Evolutionary conservation across 2,329 filamentous ascomycete genomes (phyloP), one percentile per base, ranked within the genome.

Genomic region (Talaromyces sp.): DNA sequence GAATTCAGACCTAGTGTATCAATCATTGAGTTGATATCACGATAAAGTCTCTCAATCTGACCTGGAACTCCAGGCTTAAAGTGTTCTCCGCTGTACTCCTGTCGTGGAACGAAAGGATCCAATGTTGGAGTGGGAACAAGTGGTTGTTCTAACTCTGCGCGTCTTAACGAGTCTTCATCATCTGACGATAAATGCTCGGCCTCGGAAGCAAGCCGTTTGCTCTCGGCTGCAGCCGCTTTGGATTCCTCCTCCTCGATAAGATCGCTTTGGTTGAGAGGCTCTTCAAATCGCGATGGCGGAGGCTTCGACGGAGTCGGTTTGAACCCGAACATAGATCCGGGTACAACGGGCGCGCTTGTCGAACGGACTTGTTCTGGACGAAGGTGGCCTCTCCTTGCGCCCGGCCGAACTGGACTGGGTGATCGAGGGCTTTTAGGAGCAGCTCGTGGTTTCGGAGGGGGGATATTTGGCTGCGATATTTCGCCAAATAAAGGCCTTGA

Each of bases 1-100:
- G 91, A 87, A 74, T 98, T 98, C 59, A 97, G 84, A 10, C 94
- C 94, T 47, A 98, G 81, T 0, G 91, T 94, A 71, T 97, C 92
- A 50, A 99, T 88, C 95, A 98, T 99, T 13, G 91, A 91, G 76
- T 83, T 83, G 67, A 82, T 82, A 65, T 83, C 82, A 13, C 81
- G 79, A 67, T 82, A 83, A 2, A 83, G 70, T 60, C 77, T 74
- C 70, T 83, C 82, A 54, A 83, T 81, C 68, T 83, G 81, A 8
- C 81, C 81, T 1, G 81, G 79, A 64, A 83, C 77, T 35, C 81
- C 82, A 47, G 79, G 79, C 67, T 82, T 82, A 54, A 73, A 74
- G 8, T 77, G 78, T 59, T 79, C 73, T 8, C 78, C 78, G 35
- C 74, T 74, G 63, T 80, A 82, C 63, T 81, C 78, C 60, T 82